Percentiles rank a stretch among this genome's conserved stretches.
These are phyloP conservation scores for Myotisia sp. DNA, from an alignment of 2,329 filamentous ascomycete species.

Conservation along the genomic window DNA sequence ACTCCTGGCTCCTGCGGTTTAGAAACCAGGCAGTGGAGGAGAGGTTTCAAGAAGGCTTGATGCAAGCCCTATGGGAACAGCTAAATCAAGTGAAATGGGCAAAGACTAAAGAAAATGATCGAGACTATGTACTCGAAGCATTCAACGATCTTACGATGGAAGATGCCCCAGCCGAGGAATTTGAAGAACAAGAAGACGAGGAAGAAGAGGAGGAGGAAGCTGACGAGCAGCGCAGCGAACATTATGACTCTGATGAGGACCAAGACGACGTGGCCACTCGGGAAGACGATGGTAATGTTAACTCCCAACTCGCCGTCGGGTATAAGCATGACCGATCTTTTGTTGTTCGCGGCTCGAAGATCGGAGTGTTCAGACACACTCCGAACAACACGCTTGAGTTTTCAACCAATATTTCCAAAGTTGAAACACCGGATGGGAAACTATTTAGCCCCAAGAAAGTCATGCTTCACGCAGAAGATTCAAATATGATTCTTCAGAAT, in stretches of 20 bases:
- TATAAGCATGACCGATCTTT: conserved; percentile 97
- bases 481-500: conserved; percentile 80
- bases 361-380: conserved; percentile 96
- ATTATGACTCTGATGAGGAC: conserved; percentile 63
- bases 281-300: conserved; percentile 66
- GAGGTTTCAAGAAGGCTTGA: conserved; percentile 79
- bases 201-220: conserved; percentile 49
- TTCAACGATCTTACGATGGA: conserved; percentile 93
- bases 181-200: conserved; percentile 41
- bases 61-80: conserved; percentile 95
- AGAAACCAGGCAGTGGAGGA: conserved; percentile 68
- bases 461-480: conserved; percentile 85
- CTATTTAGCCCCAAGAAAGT: conserved; percentile 91
- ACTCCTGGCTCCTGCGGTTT: conserved; percentile 91
- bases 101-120: conserved; percentile 82
- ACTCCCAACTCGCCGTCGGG: conserved; percentile 86
- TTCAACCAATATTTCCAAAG: conserved; percentile 91
- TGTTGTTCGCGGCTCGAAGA: conserved; percentile 92
- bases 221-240: conserved; percentile 54
- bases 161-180: conserved; percentile 49
- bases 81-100: conserved; percentile 87
- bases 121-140: conserved; percentile 86
- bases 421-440: conserved; percentile 73
- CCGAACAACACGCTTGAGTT: conserved; percentile 86
- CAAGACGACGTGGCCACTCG: conserved; percentile 57